Evolutionary conservation across 176 grass and related monocot species (phyloP).

Genomic region (Ensete ventricosum): DNA sequence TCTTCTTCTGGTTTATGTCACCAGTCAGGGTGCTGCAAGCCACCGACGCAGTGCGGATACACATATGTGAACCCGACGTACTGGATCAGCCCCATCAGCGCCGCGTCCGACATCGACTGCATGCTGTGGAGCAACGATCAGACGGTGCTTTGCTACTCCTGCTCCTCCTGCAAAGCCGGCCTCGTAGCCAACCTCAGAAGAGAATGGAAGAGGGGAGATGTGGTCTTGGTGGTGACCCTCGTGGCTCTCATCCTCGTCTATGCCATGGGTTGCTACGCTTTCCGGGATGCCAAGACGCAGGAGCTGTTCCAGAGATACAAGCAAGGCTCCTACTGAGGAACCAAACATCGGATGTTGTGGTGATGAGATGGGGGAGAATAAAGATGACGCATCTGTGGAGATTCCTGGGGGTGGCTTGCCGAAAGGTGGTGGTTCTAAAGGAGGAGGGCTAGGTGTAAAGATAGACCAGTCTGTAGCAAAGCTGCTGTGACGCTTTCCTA

Average conservation of each 20-base stretch:
- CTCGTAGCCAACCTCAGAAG: constrained; percentile 54
- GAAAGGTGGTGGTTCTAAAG: too few relatives aligned
- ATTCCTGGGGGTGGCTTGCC: too few relatives aligned
- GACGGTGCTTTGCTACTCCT: constrained; percentile 56
- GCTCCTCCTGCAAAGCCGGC: constrained; percentile 77
- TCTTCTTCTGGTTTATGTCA: neutral
- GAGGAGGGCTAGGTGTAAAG: too few relatives aligned
- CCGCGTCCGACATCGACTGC: constrained; percentile 43
- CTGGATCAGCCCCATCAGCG: constrained; percentile 75
- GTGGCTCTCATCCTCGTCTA: constrained; percentile 48
- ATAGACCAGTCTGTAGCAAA: too few relatives aligned
- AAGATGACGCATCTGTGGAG: too few relatives aligned
- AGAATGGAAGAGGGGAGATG: constrained; percentile 56
- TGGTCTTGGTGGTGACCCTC: constrained; percentile 33
- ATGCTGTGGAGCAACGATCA: constrained; percentile 73
- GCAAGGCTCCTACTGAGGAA: constrained; percentile 33
- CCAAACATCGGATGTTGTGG: too few relatives aligned
- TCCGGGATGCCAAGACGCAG: constrained; percentile 57
- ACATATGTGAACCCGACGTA: constrained; percentile 59
- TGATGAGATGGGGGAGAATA: too few relatives aligned
- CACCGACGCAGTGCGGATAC: constrained; percentile 74
- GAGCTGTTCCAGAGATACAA: constrained; percentile 64
- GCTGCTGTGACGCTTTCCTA: too few relatives aligned
- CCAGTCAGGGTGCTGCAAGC: constrained; percentile 90
- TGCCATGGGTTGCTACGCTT: constrained; percentile 59